These are phyloP conservation scores for Arabis alpina DNA, from an alignment of 345 rosid species.

Conservation along the genomic window DNA sequence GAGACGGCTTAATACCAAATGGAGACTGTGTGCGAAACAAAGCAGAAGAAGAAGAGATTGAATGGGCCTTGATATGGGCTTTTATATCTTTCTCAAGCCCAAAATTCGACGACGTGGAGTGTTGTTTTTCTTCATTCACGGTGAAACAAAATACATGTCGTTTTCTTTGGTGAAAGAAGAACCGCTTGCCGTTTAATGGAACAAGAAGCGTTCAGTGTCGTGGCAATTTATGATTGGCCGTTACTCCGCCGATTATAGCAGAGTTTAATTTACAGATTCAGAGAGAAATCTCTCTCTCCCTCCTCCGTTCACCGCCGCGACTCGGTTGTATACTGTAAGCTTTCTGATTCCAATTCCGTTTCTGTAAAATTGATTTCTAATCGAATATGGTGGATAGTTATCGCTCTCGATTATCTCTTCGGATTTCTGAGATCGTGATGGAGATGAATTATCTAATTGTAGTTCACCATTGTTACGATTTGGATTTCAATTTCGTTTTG, in stretches of 20 bases:
- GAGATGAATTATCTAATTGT: background rate
- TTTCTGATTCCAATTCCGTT: constrained; percentile 14
- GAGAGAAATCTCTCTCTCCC: background rate
- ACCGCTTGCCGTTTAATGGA: constrained; percentile 21
- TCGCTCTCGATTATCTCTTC: constrained; percentile 13
- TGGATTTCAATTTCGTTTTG: too few species aligned
- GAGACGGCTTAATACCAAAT: background rate
- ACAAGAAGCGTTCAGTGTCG: background rate
- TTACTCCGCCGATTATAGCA: background rate
- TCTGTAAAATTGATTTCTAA: background rate
- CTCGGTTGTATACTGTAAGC: constrained; percentile 38
- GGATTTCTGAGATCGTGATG: constrained; percentile 8
- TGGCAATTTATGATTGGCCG: constrained; percentile 2
- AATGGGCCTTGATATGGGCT: constrained; percentile 26
- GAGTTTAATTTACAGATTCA: background rate
- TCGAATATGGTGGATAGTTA: background rate
- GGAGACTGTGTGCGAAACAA: background rate
- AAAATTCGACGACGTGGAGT: background rate
- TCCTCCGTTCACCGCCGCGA: constrained; percentile 29
- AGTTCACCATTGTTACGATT: background rate
- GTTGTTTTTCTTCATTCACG: background rate
- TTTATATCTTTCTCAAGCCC: background rate
- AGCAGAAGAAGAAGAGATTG: background rate
- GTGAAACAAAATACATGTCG: constrained; percentile 21
- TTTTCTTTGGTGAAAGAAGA: background rate